Conservation (phyloP, 495 filamentous ascomycete species). For the Penicillium malachiteum region DNA sequence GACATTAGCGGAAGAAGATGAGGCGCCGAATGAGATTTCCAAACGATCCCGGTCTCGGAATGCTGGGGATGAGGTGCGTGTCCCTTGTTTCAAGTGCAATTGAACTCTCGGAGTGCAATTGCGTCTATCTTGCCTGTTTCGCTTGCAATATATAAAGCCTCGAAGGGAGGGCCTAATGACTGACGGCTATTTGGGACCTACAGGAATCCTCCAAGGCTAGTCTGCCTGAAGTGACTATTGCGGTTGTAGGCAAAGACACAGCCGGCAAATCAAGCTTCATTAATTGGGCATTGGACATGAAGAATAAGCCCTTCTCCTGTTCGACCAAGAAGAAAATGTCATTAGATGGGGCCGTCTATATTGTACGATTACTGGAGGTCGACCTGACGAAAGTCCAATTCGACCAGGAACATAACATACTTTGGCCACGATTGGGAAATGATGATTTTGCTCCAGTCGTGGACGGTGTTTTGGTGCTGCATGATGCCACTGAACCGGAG, state of each 20-base stretch:
- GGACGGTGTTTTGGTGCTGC: constrained; percentile 80
- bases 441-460: constrained; percentile 67
- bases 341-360: constrained; percentile 71
- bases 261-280: constrained; percentile 93
- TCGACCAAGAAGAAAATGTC: constrained; percentile 68
- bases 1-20: constrained; percentile 36
- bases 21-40: constrained; percentile 19
- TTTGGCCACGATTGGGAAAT: constrained; percentile 74
- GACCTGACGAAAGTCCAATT: constrained; percentile 38
- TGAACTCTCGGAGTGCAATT: not conserved
- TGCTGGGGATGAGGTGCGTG: constrained; percentile 30
- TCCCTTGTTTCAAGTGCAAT: not conserved
- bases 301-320: constrained; percentile 53
- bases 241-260: constrained; percentile 74
- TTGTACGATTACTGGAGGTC: constrained; percentile 80
- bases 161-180: constrained; percentile 13
- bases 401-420: constrained; percentile 58
- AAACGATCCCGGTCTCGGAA: constrained; percentile 14
- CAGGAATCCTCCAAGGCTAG: constrained; percentile 29
- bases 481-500: constrained; percentile 76
- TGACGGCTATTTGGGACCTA: not conserved
- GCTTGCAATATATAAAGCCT: too few species aligned
- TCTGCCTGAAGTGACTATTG: constrained; percentile 70
- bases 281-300: constrained; percentile 71
- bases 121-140: too few species aligned